Percentiles rank a stretch among this genome's conserved stretches.
phyloP scores from a whole-genome alignment of 169 alveolate species.

The Eimeria necatrix region DNA sequence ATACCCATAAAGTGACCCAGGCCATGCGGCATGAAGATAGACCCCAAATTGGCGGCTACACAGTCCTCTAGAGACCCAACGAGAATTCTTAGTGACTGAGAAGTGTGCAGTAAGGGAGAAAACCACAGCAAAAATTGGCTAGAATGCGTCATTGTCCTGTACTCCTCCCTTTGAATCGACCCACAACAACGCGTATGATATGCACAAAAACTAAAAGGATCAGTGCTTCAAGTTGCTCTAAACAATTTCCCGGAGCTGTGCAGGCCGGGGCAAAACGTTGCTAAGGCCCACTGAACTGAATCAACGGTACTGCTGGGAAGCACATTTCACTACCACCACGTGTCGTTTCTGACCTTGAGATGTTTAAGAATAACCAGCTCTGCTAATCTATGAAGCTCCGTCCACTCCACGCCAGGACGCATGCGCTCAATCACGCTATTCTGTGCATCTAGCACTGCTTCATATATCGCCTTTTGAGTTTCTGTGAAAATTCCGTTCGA shows the following conservation, averaged over 20 bases:
- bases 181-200: too few species aligned
- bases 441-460: constrained; percentile 90
- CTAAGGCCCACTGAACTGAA: not conserved
- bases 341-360: constrained; percentile 75
- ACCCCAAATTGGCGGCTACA: constrained; percentile 89
- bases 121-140: not conserved
- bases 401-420: constrained; percentile 92
- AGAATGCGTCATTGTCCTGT: not conserved
- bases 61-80: constrained; percentile 87
- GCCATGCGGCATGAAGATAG: constrained; percentile 94
- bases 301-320: not conserved
- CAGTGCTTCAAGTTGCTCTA: too few species aligned
- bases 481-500: constrained; percentile 90
- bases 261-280: too few species aligned
- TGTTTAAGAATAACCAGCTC: constrained; percentile 88
- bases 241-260: too few species aligned
- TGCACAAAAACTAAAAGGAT: too few species aligned
- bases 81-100: constrained; percentile 86
- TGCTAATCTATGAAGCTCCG: constrained; percentile 92
- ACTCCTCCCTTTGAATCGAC: too few species aligned
- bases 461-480: constrained; percentile 89
- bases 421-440: constrained; percentile 84
- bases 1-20: constrained; percentile 94
- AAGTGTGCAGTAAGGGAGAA: not conserved
- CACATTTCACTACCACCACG: not conserved